Conservation (phyloP, 2,329 filamentous ascomycete genomes). For the Paramyrothecium sp. region DNA sequence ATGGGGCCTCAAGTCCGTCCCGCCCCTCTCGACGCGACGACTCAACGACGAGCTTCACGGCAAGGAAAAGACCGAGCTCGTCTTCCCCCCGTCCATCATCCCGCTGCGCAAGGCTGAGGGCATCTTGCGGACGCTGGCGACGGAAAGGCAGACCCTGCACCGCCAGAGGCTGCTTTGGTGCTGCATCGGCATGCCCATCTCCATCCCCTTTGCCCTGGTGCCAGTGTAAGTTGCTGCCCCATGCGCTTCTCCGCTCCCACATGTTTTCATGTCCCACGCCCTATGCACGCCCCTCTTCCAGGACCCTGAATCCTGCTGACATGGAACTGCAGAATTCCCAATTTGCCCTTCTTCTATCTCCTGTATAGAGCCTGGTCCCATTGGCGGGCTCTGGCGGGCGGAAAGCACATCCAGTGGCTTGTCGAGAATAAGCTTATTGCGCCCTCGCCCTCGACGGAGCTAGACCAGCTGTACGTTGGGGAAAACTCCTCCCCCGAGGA, state of each 20-base stretch:
- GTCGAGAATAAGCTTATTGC: constrained; percentile 70
- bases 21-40: constrained; percentile 69
- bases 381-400: constrained; percentile 82
- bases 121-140: constrained; percentile 70
- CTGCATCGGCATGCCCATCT: constrained; percentile 77
- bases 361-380: constrained; percentile 90
- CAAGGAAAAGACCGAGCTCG: constrained; percentile 66
- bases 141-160: constrained; percentile 78
- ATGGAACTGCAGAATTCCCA: constrained; percentile 65
- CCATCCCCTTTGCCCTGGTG: constrained; percentile 77
- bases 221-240: constrained; percentile 70
- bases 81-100: constrained; percentile 74
- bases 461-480: constrained; percentile 73
- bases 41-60: constrained; percentile 62
- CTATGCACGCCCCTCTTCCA: background rate
- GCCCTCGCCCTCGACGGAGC: constrained; percentile 60
- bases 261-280: background rate
- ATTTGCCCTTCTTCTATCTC: constrained; percentile 96
- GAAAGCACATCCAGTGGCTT: constrained; percentile 81
- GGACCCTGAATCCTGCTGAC: background rate
- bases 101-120: constrained; percentile 59
- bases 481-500: constrained; percentile 22
- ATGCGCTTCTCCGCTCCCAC: background rate
- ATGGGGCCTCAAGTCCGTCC: constrained; percentile 96
- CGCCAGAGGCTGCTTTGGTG: constrained; percentile 77